A percentile compares a stretch with the other conserved stretches of the same genome.
These are phyloP conservation scores for Phytophthora colocasiae DNA, from an alignment of 352 stramenopile genomes.

Conservation along the genomic window DNA sequence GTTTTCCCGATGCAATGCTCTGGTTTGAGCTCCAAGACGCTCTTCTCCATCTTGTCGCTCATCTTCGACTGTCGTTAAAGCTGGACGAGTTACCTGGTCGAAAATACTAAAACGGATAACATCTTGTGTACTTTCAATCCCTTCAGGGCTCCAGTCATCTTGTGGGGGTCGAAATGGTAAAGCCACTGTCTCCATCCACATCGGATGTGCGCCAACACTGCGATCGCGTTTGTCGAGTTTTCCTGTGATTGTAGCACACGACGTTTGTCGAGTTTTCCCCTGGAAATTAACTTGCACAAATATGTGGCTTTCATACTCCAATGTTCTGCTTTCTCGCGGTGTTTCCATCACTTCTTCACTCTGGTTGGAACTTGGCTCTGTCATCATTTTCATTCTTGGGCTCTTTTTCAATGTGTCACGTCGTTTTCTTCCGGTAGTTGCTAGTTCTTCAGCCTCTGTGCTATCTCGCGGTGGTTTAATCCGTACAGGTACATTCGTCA, in stretches of 20 bases:
- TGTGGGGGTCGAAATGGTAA: slow-evolving; percentile 88
- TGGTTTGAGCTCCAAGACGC: slow-evolving; percentile 26
- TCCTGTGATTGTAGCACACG: slow-evolving; percentile 35
- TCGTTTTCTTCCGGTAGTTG: slow-evolving; percentile 8
- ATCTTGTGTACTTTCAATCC: slow-evolving; percentile 77
- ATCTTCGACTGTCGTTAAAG: slow-evolving; percentile 20
- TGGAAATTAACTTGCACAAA: slow-evolving; percentile 90
- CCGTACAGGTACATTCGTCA: slow-evolving; percentile 75
- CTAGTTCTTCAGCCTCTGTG: slow-evolving; percentile 24
- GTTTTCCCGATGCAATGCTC: slow-evolving; percentile 75
- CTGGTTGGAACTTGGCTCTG: background rate
- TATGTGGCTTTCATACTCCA: slow-evolving; percentile 58
- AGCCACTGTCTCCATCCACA: slow-evolving; percentile 94
- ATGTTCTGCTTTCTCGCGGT: background rate
- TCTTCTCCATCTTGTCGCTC: slow-evolving; percentile 46
- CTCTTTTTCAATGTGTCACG: slow-evolving; percentile 37
- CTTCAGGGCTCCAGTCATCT: slow-evolving; percentile 82
- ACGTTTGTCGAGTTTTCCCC: slow-evolving; percentile 73
- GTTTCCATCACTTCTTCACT: slow-evolving; percentile 28
- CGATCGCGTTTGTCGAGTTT: slow-evolving; percentile 11
- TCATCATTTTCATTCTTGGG: slow-evolving; percentile 9
- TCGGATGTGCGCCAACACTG: slow-evolving; percentile 47
- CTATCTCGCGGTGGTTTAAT: slow-evolving; percentile 28
- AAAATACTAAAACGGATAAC: slow-evolving; percentile 89
- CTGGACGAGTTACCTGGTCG: slow-evolving; percentile 78